Evolutionary conservation across 306 rosid genomes (phyloP).

Genomic region (Benincasa hispida): DNA sequence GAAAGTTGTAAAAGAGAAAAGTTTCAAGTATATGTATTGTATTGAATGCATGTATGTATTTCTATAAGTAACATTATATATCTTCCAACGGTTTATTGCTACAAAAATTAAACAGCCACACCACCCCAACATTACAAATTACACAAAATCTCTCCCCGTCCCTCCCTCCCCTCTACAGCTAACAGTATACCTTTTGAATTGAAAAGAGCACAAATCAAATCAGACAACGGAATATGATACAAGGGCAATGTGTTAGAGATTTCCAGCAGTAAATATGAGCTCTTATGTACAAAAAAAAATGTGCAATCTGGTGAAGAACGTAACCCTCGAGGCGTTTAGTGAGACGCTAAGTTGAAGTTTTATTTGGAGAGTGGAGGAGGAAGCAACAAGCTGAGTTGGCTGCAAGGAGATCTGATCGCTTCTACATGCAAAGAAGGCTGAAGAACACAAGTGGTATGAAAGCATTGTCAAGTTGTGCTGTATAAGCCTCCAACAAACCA

Average conservation of each 20-base stretch:
- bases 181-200: not conserved
- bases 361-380: constrained; percentile 14
- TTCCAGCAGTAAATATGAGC: constrained; percentile 9
- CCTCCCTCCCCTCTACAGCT: not conserved
- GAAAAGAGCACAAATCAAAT: not conserved
- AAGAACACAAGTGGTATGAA: constrained; percentile 87
- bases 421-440: constrained; percentile 80
- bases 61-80: not conserved
- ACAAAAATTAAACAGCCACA: not conserved
- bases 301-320: not conserved
- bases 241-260: not conserved
- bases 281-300: not conserved
- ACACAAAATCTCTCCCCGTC: not conserved
- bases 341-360: not conserved
- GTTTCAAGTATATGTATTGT: not conserved
- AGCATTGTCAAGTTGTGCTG: constrained; percentile 91
- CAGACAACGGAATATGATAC: constrained; percentile 2
- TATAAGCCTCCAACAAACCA: constrained; percentile 95
- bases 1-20: not conserved
- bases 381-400: not conserved
- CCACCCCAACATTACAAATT: not conserved
- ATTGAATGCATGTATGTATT: not conserved
- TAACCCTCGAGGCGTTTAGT: not conserved
- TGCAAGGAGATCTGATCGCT: not conserved
- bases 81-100: not conserved